Base-by-base conservation (phyloP, 352 stramenopile species). In the Globisporangium paroecandrum region DNA sequence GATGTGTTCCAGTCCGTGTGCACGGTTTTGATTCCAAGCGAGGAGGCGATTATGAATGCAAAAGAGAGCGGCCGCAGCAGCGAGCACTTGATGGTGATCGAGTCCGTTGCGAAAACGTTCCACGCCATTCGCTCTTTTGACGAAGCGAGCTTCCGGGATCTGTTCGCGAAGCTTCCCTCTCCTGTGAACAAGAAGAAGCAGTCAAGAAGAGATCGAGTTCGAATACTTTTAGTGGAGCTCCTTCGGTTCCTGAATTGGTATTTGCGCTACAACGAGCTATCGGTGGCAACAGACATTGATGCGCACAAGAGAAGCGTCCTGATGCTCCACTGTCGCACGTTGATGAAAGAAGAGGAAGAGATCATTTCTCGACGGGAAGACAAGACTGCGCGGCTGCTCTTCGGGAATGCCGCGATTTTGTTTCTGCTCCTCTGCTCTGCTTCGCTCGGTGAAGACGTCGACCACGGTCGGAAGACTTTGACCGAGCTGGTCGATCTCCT, bases 321-420 rank as follows among this genome's bases (percentile, higher is more conserved):
- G 24, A 84, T 88, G 79, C 62, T 64, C 3, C 56, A 81, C 27
- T 89, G 81, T 58, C 81, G 77, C 18, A 69, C 58, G 20, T 62
- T 93, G 58, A 82, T 93, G 67, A 93, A 93, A 61, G 81, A 93
- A 54, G 84, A 91, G 70, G 82, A 91, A 63, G 75, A 82, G 6
- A 75, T 59, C n/a, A 55, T 82, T 3, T 65, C 70, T 13, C 76
- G 69, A n/a, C 79, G 69, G 24, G 80, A 85, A 56, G 72, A 76
- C 27, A 88, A 81, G 58, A 78, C 64, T 0, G 65, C 82, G 8
- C 74, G 69, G 22, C 76, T 79, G 34, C 71, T 90, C 3, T 81
- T 89, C 64, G 77, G 78, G 0, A 80, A 81, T 53, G 75, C 80
- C 32, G 73, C 80, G 1, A 79, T 89, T 4, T 63, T 89, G 41